Conservation (phyloP, 257 asterid genomes). For the Jacaranda copaia region DNA sequence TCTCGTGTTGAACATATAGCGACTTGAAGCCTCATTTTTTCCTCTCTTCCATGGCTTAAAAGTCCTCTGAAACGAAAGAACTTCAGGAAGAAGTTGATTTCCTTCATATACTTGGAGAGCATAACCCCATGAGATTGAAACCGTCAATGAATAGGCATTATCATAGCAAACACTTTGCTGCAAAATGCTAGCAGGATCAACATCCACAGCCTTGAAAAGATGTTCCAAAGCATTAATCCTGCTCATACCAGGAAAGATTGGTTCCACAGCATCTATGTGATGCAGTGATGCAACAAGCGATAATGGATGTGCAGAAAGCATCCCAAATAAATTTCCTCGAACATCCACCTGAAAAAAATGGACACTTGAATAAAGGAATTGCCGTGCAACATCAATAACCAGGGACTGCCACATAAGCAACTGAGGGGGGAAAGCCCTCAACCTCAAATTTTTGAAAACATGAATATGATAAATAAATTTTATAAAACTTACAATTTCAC, state of each 20-base stretch:
- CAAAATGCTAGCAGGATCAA: constrained; percentile 69
- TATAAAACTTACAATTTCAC: too few species aligned
- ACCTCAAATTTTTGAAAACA: too few species aligned
- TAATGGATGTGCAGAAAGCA: constrained; percentile 81
- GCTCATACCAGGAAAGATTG: constrained; percentile 77
- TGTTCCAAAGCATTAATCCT: constrained; percentile 58
- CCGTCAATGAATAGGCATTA: constrained; percentile 54
- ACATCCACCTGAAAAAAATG: constrained; percentile 65
- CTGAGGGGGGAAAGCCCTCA: too few species aligned
- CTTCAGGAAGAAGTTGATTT: constrained; percentile 67
- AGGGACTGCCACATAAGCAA: not conserved
- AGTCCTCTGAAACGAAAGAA: constrained; percentile 61
- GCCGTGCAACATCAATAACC: constrained; percentile 10
- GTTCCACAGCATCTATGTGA: constrained; percentile 80
- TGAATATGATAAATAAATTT: too few species aligned
- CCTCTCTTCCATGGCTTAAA: constrained; percentile 88
- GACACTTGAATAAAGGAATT: constrained; percentile 6
- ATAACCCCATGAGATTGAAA: constrained; percentile 88
- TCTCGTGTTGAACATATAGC: constrained; percentile 69
- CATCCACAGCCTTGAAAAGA: constrained; percentile 62
- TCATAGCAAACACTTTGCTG: constrained; percentile 89
- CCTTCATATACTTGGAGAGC: constrained; percentile 75
- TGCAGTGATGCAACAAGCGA: constrained; percentile 74
- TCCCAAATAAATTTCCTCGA: constrained; percentile 77
- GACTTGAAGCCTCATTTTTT: constrained; percentile 52